Conservation (phyloP, 75 land plant genomes). For the Ceratopteris richardii region DNA sequence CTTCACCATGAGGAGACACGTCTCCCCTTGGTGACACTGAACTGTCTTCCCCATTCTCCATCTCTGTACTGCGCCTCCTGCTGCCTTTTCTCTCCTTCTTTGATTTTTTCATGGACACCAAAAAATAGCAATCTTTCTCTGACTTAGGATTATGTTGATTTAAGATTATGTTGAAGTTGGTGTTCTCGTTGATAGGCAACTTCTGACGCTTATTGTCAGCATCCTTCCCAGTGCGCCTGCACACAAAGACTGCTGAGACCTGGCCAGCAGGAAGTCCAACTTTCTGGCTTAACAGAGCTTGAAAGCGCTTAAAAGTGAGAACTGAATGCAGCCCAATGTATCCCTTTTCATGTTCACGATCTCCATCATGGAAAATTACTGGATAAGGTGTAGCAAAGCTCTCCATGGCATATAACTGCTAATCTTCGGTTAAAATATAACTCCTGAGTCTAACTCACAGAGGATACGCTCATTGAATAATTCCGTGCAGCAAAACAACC, state of each 20-base stretch:
- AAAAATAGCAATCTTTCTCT: slow-evolving; percentile 48
- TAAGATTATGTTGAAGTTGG: slow-evolving; percentile 49
- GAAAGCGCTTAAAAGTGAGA: slow-evolving; percentile 47
- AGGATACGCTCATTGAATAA: background rate
- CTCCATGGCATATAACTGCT: too few relatives aligned
- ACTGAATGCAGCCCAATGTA: slow-evolving; percentile 42
- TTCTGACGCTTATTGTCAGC: slow-evolving; percentile 28
- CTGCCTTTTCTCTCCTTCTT: slow-evolving; percentile 36
- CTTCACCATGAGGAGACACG: slow-evolving; percentile 8
- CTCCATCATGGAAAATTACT: slow-evolving; percentile 71
- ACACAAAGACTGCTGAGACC: slow-evolving; percentile 51
- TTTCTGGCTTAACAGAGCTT: slow-evolving; percentile 36
- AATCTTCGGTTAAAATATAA: too few relatives aligned
- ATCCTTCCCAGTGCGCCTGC: slow-evolving; percentile 15
- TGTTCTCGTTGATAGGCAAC: slow-evolving; percentile 53
- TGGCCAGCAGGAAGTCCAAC: slow-evolving; percentile 74
- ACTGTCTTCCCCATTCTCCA: slow-evolving; percentile 33
- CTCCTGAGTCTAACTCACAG: background rate
- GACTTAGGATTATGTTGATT: slow-evolving; percentile 50
- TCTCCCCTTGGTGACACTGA: slow-evolving; percentile 35
- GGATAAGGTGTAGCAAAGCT: slow-evolving; percentile 43
- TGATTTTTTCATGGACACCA: slow-evolving; percentile 49
- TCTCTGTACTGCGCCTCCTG: slow-evolving; percentile 29
- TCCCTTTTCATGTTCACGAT: slow-evolving; percentile 54
- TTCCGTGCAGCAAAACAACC: too few relatives aligned